Evolutionary conservation across 2,329 filamentous ascomycete species (phyloP).

Genomic region (Neonectria coccinea): DNA sequence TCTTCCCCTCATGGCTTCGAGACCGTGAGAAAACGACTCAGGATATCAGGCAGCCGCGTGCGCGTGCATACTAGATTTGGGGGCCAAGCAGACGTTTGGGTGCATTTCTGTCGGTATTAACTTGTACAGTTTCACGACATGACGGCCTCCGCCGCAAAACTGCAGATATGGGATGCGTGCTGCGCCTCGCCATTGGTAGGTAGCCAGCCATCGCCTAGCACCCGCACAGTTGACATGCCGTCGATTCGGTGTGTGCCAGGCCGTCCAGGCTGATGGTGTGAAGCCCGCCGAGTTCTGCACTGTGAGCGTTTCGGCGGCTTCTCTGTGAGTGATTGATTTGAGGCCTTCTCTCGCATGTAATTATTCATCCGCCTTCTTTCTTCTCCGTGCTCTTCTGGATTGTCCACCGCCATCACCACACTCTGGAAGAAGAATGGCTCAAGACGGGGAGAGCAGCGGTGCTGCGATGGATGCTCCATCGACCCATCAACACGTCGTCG

Average conservation of each 20-base stretch:
- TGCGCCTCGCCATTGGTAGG: constrained; percentile 40
- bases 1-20: constrained; percentile 1
- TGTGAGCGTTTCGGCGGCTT: constrained; percentile 26
- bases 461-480: constrained; percentile 37
- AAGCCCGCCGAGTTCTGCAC: constrained; percentile 32
- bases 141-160: constrained; percentile 18
- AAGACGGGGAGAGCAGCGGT: constrained; percentile 33
- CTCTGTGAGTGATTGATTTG: constrained; percentile 23
- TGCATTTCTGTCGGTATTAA: constrained; percentile 13
- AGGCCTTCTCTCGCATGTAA: constrained; percentile 28
- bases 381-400: constrained; percentile 16
- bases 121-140: constrained; percentile 19
- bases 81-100: neutral
- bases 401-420: constrained; percentile 13
- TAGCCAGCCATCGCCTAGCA: constrained; percentile 20
- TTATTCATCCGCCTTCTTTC: neutral
- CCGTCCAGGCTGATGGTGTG: constrained; percentile 33
- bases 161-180: constrained; percentile 34
- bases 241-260: constrained; percentile 32
- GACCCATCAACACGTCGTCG: constrained; percentile 37
- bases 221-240: constrained; percentile 40
- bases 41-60: constrained; percentile 3
- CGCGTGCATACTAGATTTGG: neutral
- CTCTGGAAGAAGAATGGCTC: constrained; percentile 34
- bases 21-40: neutral